Base-by-base conservation (phyloP, 2,329 filamentous ascomycete genomes). In the Aspergillus clavatus region DNA sequence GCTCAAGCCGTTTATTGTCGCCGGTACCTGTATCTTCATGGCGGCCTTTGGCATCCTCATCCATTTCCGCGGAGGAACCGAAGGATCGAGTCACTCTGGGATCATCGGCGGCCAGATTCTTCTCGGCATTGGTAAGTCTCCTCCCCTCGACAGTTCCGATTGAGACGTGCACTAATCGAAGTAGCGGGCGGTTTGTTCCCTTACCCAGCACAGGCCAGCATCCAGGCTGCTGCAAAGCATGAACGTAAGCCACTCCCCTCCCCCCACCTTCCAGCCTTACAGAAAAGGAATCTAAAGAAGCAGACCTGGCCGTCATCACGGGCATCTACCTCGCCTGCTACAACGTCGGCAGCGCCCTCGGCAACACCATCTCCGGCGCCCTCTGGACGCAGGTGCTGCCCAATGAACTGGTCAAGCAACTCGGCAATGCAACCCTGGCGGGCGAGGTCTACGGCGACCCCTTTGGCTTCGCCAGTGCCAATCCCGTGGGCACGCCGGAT, bases 21-120 rank as follows among this genome's bases (percentile, higher is more conserved):
- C 67, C 22, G 82, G 82, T 26, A 83, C 80, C 1, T 63, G 69
- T 7, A 69, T 84, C 2, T 84, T 81, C 68, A 70, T 81, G 56
- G 78, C 82, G n/a, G 80, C 81, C 1, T 84, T 83, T 51, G 82
- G 81, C 7, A 71, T 85, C 1, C 69, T 85, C 14, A 83, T 84
- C 56, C 72, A 73, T 53, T 85, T 72, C 69, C 79, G 82, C n/a
- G 81, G 81, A 27, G 73, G 75, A 5, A 56, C 69, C 0, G 66
- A 61, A 1, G 27, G 54, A 0, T 61, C 70, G 7, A 71, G 67
- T 48, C 69, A 78, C 45, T 71, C 74, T 1, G 82, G 82, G 22
- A 71, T 85, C 44, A 79, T 85, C 46, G 81, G 76, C 12, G 80
- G 77, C 2, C 79, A 85, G 59, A 69, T 84, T 6, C 65, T 84